Conservation (phyloP, 179 eudicot species). For the Beta macrorhiza region DNA sequence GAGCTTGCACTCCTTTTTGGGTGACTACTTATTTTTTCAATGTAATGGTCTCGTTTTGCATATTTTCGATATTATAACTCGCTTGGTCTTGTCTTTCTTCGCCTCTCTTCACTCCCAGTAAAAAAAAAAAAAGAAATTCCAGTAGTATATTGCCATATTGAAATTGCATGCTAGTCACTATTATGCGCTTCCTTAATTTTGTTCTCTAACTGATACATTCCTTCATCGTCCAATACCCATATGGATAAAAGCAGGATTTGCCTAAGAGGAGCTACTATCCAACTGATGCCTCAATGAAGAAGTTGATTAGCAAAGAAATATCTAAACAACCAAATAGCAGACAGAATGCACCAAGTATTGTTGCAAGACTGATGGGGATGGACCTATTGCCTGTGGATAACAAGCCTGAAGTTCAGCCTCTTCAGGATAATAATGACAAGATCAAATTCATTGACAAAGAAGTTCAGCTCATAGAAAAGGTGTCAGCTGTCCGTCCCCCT, state of each 20-base stretch:
- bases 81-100: neutral
- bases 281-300: slow-evolving; percentile 71
- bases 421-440: slow-evolving; percentile 34
- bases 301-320: slow-evolving; percentile 63
- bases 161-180: neutral
- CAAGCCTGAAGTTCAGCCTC: slow-evolving; percentile 32
- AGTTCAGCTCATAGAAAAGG: slow-evolving; percentile 40
- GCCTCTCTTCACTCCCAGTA: neutral
- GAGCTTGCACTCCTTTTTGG: neutral
- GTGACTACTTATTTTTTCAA: neutral
- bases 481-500: slow-evolving; percentile 32
- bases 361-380: slow-evolving; percentile 96
- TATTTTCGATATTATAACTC: neutral
- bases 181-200: neutral
- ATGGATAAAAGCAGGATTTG: slow-evolving; percentile 41
- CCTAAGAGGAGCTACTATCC: slow-evolving; percentile 41
- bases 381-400: slow-evolving; percentile 58
- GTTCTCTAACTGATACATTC: neutral
- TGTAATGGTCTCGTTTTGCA: neutral
- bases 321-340: slow-evolving; percentile 44
- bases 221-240: slow-evolving; percentile 31
- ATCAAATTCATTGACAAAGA: slow-evolving; percentile 24
- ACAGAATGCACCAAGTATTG: slow-evolving; percentile 68
- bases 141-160: too few species aligned
- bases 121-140: neutral